Evolutionary conservation across 2,329 filamentous ascomycete species (phyloP), one percentile per base, ranked within the genome.

Genomic region (Trichoderma simmonsii): DNA sequence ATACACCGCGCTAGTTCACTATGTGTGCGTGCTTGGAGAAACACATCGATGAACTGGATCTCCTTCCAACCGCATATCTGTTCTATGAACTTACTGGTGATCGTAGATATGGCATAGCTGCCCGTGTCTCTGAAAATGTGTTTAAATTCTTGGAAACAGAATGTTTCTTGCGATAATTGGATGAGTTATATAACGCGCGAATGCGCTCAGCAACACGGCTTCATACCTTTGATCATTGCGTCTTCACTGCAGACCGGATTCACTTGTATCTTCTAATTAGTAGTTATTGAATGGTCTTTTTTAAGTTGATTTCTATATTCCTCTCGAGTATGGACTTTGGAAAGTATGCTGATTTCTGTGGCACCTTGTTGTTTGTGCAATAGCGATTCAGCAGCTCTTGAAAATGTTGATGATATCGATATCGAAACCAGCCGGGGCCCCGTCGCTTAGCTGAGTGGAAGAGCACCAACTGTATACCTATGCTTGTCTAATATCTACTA

Each of bases 251-350:
- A 4, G 79, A 81, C 72, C 74, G 73, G 24, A 77, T 81, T 71
- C 79, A 82, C 72, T 74, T 80, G 51, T 77, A 82, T 63, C 77
- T 82, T 11, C 75, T 80, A 51, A 77, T 74, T 69, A 24, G 14
- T 26, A 73, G 71, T 5, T 70, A 64, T 3, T 75, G 75, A 8
- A 73, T 76, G 24, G 77, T 81, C 12, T 81, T 79, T 65, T 51
- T 82, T 21, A 82, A 83, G 74, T 80, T 79, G 1, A 72, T 81
- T 12, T 81, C 82, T 6, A 74, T 76, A 7, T 82, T 79, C 48
- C 74, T 84, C 14, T 77, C 83, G 1, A 76, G 79, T 34, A 71
- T 73, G 6, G 6, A 54, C 51, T 74, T 34, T 73, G 71, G 73
- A 39, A 9, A 34, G 15, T 34, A 36, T 71, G 21, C 32, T 75